A percentile compares a stretch with the other conserved stretches of the same genome.
These are phyloP conservation scores for Plectosphaerella plurivora DNA, from an alignment of 2,329 filamentous ascomycete species.

Conservation along the genomic window DNA sequence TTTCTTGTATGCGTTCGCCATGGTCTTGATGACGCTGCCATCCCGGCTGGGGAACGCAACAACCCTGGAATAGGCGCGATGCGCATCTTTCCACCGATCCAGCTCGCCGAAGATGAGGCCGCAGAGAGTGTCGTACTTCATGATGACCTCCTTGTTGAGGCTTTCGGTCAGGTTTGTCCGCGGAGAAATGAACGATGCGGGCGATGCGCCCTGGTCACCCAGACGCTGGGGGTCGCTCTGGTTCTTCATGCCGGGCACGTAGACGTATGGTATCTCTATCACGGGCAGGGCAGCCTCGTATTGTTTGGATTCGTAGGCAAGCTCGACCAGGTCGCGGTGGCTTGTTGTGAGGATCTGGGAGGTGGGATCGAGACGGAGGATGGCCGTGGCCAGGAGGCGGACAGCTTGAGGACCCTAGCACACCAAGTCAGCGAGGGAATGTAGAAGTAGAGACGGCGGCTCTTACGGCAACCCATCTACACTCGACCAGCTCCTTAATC, in stretches of 20 bases:
- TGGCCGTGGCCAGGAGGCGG: slow-evolving; percentile 42
- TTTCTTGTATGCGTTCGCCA: slow-evolving; percentile 88
- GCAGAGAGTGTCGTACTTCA: slow-evolving; percentile 64
- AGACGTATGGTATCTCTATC: slow-evolving; percentile 62
- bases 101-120: slow-evolving; percentile 61
- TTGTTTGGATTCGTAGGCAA: slow-evolving; percentile 52
- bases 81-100: slow-evolving; percentile 58
- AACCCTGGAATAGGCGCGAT: slow-evolving; percentile 57
- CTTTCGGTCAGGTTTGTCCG: slow-evolving; percentile 52
- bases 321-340: slow-evolving; percentile 53
- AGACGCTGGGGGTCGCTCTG: slow-evolving; percentile 30
- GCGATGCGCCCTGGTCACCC: slow-evolving; percentile 40
- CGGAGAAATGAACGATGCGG: slow-evolving; percentile 54
- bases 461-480: slow-evolving; percentile 37
- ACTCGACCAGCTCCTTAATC: slow-evolving; percentile 33
- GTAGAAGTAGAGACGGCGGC: not conserved
- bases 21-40: slow-evolving; percentile 65
- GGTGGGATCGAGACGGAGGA: slow-evolving; percentile 63
- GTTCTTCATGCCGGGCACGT: slow-evolving; percentile 49
- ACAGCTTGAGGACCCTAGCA: slow-evolving; percentile 42
- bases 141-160: slow-evolving; percentile 47
- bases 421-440: slow-evolving; percentile 4
- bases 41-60: slow-evolving; percentile 64
- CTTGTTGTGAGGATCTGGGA: slow-evolving; percentile 61
- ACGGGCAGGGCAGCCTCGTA: slow-evolving; percentile 54